A percentile compares a stretch with the other conserved stretches of the same genome.
Evolutionary conservation across 768 basidiomycete species (phyloP).

Genomic region (Lentinus tigrinus): DNA sequence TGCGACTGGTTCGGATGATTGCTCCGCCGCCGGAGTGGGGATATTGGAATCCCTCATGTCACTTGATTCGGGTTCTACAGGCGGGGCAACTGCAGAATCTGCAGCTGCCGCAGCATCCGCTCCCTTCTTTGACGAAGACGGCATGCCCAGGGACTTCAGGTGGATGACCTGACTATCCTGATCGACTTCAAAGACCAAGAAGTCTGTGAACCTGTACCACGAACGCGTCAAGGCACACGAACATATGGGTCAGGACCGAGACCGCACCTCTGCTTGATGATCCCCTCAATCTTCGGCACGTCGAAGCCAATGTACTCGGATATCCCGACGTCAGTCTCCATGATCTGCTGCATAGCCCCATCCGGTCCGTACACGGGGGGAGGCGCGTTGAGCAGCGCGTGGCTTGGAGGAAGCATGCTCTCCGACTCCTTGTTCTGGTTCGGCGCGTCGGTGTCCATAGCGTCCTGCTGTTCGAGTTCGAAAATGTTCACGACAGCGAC

Average conservation of each 20-base stretch:
- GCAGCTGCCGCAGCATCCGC: slow-evolving; percentile 16
- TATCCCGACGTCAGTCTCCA: slow-evolving; percentile 86
- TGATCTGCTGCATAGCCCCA: slow-evolving; percentile 53
- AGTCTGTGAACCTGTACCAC: slow-evolving; percentile 85
- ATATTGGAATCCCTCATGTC: too few relatives aligned
- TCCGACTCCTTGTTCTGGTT: slow-evolving; percentile 14
- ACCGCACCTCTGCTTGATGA: slow-evolving; percentile 92
- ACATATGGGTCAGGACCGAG: neutral
- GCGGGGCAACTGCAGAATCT: neutral
- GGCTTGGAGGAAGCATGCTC: slow-evolving; percentile 66
- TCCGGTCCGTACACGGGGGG: slow-evolving; percentile 48
- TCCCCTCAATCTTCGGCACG: slow-evolving; percentile 77
- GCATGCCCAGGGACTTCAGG: slow-evolving; percentile 75
- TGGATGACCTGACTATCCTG: slow-evolving; percentile 77
- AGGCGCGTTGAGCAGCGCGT: slow-evolving; percentile 61
- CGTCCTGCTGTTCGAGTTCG: slow-evolving; percentile 11
- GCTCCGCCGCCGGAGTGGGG: neutral
- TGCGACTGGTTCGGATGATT: neutral
- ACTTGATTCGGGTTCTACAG: neutral
- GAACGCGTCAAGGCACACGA: neutral
- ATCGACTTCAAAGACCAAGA: slow-evolving; percentile 90
- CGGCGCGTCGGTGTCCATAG: neutral
- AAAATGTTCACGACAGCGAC: slow-evolving; percentile 12
- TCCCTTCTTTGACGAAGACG: slow-evolving; percentile 51
- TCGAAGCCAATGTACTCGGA: slow-evolving; percentile 77